A percentile compares a stretch with the other conserved stretches of the same genome.
phyloP scores from a whole-genome alignment of 768 basidiomycete species.

The Tylopilus rubrobrunneus region DNA sequence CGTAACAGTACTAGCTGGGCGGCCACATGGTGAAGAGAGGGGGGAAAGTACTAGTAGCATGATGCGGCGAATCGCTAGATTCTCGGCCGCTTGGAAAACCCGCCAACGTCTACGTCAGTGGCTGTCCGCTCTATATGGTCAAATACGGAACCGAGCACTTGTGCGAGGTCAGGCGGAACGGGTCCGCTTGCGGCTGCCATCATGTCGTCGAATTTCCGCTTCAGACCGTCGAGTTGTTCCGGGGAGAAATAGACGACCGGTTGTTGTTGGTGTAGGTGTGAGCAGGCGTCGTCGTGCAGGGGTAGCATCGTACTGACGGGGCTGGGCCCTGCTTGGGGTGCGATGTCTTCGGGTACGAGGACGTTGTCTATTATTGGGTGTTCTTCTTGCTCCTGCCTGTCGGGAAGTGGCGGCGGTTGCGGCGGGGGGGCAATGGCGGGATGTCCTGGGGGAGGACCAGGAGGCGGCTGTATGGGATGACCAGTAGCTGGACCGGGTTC shows the following conservation, averaged over 20 bases:
- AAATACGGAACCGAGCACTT: slow-evolving; percentile 31
- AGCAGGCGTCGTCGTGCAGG: not conserved
- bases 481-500: slow-evolving; percentile 15
- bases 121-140: slow-evolving; percentile 32
- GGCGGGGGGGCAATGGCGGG: slow-evolving; percentile 10
- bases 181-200: slow-evolving; percentile 30
- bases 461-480: slow-evolving; percentile 9
- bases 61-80: slow-evolving; percentile 8
- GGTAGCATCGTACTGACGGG: slow-evolving; percentile 11
- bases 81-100: slow-evolving; percentile 26
- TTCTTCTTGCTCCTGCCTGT: slow-evolving; percentile 17
- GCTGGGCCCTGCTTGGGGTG: slow-evolving; percentile 11
- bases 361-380: slow-evolving; percentile 11
- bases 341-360: slow-evolving; percentile 17
- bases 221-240: slow-evolving; percentile 29
- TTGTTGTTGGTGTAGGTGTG: slow-evolving; percentile 8
- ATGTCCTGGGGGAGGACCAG: slow-evolving; percentile 7
- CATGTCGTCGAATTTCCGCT: slow-evolving; percentile 31
- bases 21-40: not conserved
- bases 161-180: slow-evolving; percentile 29
- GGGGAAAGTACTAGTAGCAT: not conserved
- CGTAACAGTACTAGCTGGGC: not conserved
- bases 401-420: slow-evolving; percentile 4
- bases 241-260: slow-evolving; percentile 31
- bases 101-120: slow-evolving; percentile 23